These are phyloP conservation scores for Cordyceps cateniannulata DNA, from an alignment of 2,329 filamentous ascomycete species.

Conservation along the genomic window DNA sequence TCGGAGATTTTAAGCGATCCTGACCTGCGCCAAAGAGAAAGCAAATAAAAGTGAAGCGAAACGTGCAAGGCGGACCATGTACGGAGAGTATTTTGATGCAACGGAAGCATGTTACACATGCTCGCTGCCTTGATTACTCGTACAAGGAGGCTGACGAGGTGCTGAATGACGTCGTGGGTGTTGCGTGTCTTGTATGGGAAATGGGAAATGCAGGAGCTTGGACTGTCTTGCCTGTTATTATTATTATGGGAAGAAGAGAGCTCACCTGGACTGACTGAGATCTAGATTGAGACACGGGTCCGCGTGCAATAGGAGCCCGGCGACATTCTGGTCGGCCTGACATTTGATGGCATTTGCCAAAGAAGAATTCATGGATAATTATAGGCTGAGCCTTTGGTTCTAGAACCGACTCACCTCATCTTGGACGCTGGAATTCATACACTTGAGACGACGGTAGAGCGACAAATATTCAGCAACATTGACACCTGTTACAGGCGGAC, in stretches of 20 bases:
- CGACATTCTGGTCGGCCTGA: not conserved
- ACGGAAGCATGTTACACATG: too few species aligned
- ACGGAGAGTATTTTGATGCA: too few species aligned
- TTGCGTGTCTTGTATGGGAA: not conserved
- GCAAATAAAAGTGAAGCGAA: not conserved
- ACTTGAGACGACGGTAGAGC: not conserved
- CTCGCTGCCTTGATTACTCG: too few species aligned
- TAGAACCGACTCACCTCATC: too few species aligned
- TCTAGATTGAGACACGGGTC: not conserved
- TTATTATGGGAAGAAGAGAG: not conserved
- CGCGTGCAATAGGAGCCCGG: not conserved
- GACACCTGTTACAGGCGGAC: not conserved
- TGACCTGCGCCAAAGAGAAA: not conserved
- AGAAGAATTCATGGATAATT: too few species aligned
- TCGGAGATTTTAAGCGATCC: not conserved
- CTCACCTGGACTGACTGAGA: not conserved
- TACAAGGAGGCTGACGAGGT: not conserved
- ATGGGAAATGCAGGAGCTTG: constrained; percentile 3
- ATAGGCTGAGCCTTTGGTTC: too few species aligned
- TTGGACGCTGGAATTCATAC: not conserved
- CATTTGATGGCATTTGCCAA: not conserved
- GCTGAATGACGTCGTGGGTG: not conserved
- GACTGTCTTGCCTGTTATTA: not conserved
- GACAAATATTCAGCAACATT: not conserved
- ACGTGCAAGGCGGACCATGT: not conserved